A percentile compares a stretch with the other conserved stretches of the same genome.
Evolutionary conservation across 2,329 filamentous ascomycete species (phyloP).

Genomic region (Botryosphaeria dothidea): DNA sequence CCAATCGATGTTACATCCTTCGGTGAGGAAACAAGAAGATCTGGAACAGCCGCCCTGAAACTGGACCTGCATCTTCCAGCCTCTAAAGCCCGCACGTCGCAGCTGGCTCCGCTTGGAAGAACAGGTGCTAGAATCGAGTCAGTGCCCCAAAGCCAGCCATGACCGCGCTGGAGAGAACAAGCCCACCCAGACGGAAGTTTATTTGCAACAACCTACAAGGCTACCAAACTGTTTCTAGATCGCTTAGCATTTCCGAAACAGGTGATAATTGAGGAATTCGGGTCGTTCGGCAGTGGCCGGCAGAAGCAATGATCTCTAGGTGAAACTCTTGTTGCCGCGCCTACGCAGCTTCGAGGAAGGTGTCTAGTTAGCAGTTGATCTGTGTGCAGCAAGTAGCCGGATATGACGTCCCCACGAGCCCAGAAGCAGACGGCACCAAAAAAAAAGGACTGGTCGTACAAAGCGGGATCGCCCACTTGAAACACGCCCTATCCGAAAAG

Average conservation of each 20-base stretch:
- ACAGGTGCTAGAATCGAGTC: neutral
- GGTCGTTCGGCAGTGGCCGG: constrained; percentile 6
- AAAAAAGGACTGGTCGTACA: neutral
- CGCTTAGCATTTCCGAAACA: constrained; percentile 10
- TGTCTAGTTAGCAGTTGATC: constrained; percentile 2
- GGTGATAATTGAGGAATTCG: constrained; percentile 2
- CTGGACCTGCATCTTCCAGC: neutral
- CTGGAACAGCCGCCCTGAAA: neutral
- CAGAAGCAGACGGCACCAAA: neutral
- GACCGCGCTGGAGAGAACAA: neutral
- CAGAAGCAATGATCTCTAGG: neutral
- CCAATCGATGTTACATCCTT: neutral
- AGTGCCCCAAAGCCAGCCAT: neutral
- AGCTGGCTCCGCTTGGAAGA: neutral
- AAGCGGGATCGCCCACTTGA: neutral
- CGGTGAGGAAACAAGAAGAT: neutral
- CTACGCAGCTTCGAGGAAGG: neutral
- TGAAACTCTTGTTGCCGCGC: constrained; percentile 13
- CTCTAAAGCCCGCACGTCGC: neutral
- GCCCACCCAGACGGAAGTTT: constrained; percentile 14
- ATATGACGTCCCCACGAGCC: neutral
- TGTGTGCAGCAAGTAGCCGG: neutral
- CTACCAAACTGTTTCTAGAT: constrained; percentile 16
- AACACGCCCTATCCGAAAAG: constrained; percentile 4
- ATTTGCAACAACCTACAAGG: constrained; percentile 17